phyloP scores from a whole-genome alignment of 306 rosid genomes.

The Alnus rubra region DNA sequence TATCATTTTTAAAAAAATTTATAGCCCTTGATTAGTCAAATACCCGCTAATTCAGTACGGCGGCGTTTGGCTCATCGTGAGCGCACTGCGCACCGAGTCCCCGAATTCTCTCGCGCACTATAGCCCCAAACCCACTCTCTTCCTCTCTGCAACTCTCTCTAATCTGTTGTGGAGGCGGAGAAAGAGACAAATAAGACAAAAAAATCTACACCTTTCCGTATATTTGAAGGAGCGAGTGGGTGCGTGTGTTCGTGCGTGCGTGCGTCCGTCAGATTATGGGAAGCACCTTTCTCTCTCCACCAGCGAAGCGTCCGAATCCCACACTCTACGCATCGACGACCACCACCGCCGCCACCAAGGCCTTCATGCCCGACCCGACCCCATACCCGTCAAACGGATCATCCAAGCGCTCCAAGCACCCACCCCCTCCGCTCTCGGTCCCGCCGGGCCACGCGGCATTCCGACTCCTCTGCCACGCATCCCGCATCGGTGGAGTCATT shows the following conservation, averaged over 20 bases:
- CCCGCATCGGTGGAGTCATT: constrained; percentile 91
- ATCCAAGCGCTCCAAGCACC: constrained; percentile 62
- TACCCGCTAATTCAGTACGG: neutral
- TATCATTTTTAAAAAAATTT: too few relatives aligned
- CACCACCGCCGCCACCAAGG: neutral
- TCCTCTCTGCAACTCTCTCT: constrained; percentile 14
- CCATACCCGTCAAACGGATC: constrained; percentile 44
- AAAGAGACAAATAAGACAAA: neutral
- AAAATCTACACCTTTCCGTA: too few relatives aligned
- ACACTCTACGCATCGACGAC: constrained; percentile 5
- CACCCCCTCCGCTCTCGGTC: constrained; percentile 43
- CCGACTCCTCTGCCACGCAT: constrained; percentile 84
- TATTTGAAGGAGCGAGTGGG: neutral
- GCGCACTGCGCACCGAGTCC: constrained; percentile 11
- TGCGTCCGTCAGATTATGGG: constrained; percentile 51
- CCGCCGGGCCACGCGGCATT: constrained; percentile 75
- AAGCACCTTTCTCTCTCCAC: constrained; percentile 61
- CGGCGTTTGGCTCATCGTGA: neutral
- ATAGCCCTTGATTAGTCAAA: too few relatives aligned
- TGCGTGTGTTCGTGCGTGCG: neutral
- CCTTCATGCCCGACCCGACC: constrained; percentile 41
- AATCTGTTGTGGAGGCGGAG: neutral
- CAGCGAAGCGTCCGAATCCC: constrained; percentile 59
- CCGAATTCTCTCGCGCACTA: neutral
- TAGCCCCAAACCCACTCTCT: constrained; percentile 10